Conservation (phyloP, 805 yeast species). For the Saccharomycopsis sp. region DNA sequence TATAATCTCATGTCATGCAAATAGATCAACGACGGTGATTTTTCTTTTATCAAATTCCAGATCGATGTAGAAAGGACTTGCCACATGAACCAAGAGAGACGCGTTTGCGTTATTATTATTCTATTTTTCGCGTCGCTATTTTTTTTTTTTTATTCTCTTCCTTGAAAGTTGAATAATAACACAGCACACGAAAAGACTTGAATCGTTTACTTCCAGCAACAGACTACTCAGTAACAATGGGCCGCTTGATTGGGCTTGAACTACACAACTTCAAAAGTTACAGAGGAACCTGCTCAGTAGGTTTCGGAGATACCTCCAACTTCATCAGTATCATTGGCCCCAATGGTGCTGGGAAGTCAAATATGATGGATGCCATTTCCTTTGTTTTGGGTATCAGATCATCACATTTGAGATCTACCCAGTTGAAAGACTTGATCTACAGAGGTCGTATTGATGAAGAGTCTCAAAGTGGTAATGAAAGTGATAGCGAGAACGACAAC, state of each 20-base stretch:
- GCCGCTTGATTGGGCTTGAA: conserved; percentile 70
- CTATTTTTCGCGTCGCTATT: no score
- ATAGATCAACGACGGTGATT: no score
- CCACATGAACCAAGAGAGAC: no score
- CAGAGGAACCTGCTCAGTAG: conserved; percentile 62
- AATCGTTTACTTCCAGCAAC: no score
- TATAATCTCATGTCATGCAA: no score
- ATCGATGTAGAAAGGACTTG: no score
- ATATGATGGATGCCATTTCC: conserved; percentile 95
- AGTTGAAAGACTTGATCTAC: conserved; percentile 69
- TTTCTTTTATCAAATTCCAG: no score
- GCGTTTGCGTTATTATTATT: no score
- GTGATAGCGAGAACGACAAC: conserved; percentile 20
- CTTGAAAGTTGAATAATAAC: not conserved
- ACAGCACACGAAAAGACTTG: not conserved
- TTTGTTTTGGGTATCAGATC: conserved; percentile 85
- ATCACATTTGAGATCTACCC: conserved; percentile 63
- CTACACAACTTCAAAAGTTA: conserved; percentile 87
- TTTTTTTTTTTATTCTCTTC: not conserved
- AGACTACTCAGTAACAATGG: conserved; percentile 54
- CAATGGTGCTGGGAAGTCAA: conserved; percentile 97
- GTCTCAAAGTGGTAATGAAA: conserved; percentile 6
- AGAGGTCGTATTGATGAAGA: conserved; percentile 45
- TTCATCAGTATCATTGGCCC: conserved; percentile 95
- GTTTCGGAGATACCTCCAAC: conserved; percentile 71